Evolutionary conservation across 805 yeast species (phyloP).

Genomic region (Tanozyma kutaoensis): DNA sequence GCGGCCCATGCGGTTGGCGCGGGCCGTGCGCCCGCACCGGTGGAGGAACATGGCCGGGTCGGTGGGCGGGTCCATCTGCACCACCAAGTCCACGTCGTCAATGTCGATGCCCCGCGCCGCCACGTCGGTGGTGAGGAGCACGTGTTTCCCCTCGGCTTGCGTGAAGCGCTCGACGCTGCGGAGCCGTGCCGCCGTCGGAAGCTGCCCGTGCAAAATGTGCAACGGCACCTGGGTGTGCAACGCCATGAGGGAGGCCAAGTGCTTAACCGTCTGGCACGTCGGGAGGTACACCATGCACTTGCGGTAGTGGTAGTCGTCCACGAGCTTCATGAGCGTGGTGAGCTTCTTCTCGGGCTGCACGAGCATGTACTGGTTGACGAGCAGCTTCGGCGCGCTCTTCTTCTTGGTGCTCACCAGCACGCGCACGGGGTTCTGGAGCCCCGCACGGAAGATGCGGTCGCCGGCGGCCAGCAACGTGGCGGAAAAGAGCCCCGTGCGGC

Average conservation of each 20-base stretch:
- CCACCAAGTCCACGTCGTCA: slow-evolving; percentile 84
- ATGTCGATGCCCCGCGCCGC: slow-evolving; percentile 96
- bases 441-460: slow-evolving; percentile 57
- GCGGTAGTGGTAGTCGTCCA: slow-evolving; percentile 43
- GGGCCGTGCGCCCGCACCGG: slow-evolving; percentile 89
- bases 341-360: slow-evolving; percentile 51
- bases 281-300: slow-evolving; percentile 89
- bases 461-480: slow-evolving; percentile 88
- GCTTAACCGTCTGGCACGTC: slow-evolving; percentile 74
- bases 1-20: slow-evolving; percentile 76
- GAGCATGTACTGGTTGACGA: slow-evolving; percentile 48
- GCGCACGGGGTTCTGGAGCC: slow-evolving; percentile 87
- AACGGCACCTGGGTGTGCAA: slow-evolving; percentile 11
- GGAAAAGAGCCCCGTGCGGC: slow-evolving; percentile 87
- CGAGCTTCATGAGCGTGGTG: slow-evolving; percentile 38
- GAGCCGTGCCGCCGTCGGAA: slow-evolving; percentile 66
- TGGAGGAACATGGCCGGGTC: slow-evolving; percentile 88
- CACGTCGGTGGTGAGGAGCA: slow-evolving; percentile 90
- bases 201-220: slow-evolving; percentile 81
- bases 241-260: slow-evolving; percentile 27
- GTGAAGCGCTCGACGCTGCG: slow-evolving; percentile 57
- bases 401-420: slow-evolving; percentile 40
- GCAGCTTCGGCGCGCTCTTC: slow-evolving; percentile 44
- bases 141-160: slow-evolving; percentile 34
- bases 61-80: slow-evolving; percentile 92